Evolutionary conservation across 1,284 basidiomycete genomes (phyloP), one percentile per base, ranked within the genome.

Genomic region (Wallemia ichthyophaga): DNA sequence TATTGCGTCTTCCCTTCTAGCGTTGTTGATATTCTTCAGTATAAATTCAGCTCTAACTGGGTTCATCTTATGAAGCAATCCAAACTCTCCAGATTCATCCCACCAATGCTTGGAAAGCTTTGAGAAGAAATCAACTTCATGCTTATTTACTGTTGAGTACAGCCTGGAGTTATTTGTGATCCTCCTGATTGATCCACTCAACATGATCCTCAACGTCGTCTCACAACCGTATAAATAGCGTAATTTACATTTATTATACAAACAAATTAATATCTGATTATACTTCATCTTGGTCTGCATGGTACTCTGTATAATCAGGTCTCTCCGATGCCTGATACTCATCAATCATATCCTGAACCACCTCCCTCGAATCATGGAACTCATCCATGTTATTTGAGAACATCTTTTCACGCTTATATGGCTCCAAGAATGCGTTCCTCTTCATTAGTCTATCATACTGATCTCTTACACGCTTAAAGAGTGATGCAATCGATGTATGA

Each of bases 341-440:
- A 58, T 62, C 60, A 17, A 62, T 59, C n/a, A 62, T 58, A n/a
- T 62, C 61, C 26, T 56, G 58, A 21, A 62, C 62, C n/a, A 64
- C 63, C n/a, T 62, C 64, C 58, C 64, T 76, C 24, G 89, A 84
- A 70, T 92, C 87, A 66, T 95, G 87, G 71, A 95, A 95, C 71
- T 95, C 88, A 63, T 88, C 85, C 62, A 94, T 71, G 1, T 81
- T 80, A 67, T 91, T 83, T 69, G 83, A 81, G 67, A 95, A 94
- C 74, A 91, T 82, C 67, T 82, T 82, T 70, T 96, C 89, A 67
- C 89, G 89, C 73, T 92, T 94, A 74, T 98, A 99, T 69, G 89
- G 85, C 61, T 96, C 89, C 71, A 99, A 70, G 71, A 95, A 98
- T 1, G 92, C 94, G 67, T 94, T 95, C 57, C 87, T 77, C 70